Base-by-base conservation (phyloP, 352 stramenopile species). In the Phytopythium cucurbitacearum region DNA sequence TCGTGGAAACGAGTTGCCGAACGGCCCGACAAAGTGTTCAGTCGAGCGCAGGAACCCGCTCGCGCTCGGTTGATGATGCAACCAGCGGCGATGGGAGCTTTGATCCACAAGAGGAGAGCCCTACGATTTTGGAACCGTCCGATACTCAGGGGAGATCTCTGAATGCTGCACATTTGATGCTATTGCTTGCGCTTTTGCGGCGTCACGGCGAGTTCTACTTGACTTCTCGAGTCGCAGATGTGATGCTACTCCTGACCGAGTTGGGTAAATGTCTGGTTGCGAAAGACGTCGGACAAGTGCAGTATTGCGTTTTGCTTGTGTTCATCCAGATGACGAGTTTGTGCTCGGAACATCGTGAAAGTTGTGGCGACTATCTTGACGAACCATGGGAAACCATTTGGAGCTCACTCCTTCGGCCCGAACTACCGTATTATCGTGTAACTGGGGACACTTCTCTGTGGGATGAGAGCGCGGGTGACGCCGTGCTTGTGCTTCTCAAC, bases 201-300 rank as follows among this genome's bases (percentile, higher is more conserved):
- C 76, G 77, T 36, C 70, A 85, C 28, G 75, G 76, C 11, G 68
- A 71, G 46, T 79, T 81, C 50, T 84, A 82, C 45, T 48, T 80
- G 15, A 53, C 51, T 9, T 85, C 82, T 52, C 68, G 71, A 13
- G 73, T 87, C 51, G 75, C 68, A 9, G 77, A 88, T 41, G 46
- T 85, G n/a, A 86, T 85, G 66, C 60, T 71, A 9, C 44, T 82
- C 10, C 71, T 86, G 52, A 54, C 69, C 15, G 71, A 76, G n/a
- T 60, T 88, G 5, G 53, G 40, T 4, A 52, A 80, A 42, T 64
- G 69, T 42, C 41, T 86, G 12, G 60, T 80, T 1, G 55, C 72
- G 8, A 84, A 85, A 49, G 67, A 73, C 52, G 56, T 88, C 21
- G 60, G 66, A 1, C 76, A 81, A 43, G 59, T 48, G 49, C 77